Base-by-base conservation (phyloP, 2,329 filamentous ascomycete genomes). In the Neopestalotiopsis sp. region DNA sequence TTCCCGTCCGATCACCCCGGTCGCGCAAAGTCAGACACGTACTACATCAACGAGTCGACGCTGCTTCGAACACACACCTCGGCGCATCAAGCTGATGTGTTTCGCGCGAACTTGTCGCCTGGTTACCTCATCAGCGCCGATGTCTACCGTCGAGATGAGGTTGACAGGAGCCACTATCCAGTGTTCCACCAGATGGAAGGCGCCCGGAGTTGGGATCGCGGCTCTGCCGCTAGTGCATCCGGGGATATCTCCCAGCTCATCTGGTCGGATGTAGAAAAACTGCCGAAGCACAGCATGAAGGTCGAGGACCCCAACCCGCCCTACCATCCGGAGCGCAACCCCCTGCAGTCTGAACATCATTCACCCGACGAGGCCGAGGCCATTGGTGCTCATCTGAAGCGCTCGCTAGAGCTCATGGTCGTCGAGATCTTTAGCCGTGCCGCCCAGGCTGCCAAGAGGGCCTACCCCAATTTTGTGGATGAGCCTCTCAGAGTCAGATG, bases 181-280 rank as follows among this genome's bases (percentile, higher is more conserved):
- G 90, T 97, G 69, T 99, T 99, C 81, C 96, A 99, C 82, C 96
- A 99, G 83, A 98, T 98, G 95, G 96, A 99, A 80, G 95, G 94
- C 13, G 95, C 95, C 9, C 88, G 92, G 74, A 91, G 94, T 67
- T 99, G 96, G 95, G 92, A 96, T 77, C 89, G 94, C 10, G 30
- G 34, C 57, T 59, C 57, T 61, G 30, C 59, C 34, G 85, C 78
- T 34, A 87, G 83, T 78, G 88, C 88, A 59, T 85, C 83, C 67
- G 84, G 80, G 70, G 87, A 92, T 72, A 79, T 94, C 20, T 88
- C 88, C 1, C 83, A 88, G 17, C 87, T 89, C 13, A 90, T 98
- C 7, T 88, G 87, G 83, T 86, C 86, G 45, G 94, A 97, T 76
- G 74, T 97, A 34, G 88, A 89, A 66, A 85, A 82, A 67, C 86